A percentile compares a stretch with the other conserved stretches of the same genome.
Conservation (phyloP, 192 early-diverging fungal genomes). For the Linnemannia elongata region DNA sequence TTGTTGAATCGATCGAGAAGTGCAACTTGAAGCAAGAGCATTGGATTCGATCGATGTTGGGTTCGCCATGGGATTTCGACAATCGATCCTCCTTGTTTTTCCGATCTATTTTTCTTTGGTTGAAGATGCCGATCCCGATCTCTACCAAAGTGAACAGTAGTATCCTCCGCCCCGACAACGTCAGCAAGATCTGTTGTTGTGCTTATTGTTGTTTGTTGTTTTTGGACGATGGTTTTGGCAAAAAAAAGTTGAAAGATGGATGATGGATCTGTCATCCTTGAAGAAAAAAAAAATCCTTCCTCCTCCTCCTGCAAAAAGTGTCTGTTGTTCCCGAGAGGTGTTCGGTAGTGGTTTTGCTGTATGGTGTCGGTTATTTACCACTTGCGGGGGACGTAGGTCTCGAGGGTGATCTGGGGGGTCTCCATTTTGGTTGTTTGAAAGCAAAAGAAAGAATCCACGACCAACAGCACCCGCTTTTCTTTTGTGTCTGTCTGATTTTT, state of each 20-base stretch:
- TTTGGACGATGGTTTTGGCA: background rate
- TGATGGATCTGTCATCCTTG: background rate
- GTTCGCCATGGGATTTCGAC: slow-evolving; percentile 26
- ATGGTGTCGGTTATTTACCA: slow-evolving; percentile 26
- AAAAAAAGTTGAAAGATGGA: background rate
- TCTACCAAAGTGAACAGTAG: no score
- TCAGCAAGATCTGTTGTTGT: background rate
- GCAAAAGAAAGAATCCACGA: slow-evolving; percentile 29
- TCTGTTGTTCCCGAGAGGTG: slow-evolving; percentile 19
- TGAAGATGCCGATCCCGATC: background rate
- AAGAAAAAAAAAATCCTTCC: background rate
- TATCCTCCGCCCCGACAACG: no score
- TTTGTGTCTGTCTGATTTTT: slow-evolving; percentile 19
- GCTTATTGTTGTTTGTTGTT: background rate
- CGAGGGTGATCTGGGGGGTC: slow-evolving; percentile 56
- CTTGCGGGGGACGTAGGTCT: slow-evolving; percentile 60
- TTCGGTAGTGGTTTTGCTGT: background rate
- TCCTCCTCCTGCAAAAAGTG: slow-evolving; percentile 48
- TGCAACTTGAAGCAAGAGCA: no score
- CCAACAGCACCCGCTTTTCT: background rate
- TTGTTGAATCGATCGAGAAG: no score
- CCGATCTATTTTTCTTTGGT: background rate
- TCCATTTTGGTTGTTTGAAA: slow-evolving; percentile 50
- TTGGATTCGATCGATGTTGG: slow-evolving; percentile 32
- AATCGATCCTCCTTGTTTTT: background rate